Conservation (phyloP, 176 grass and related monocot species). For the Melocanna baccifera region DNA sequence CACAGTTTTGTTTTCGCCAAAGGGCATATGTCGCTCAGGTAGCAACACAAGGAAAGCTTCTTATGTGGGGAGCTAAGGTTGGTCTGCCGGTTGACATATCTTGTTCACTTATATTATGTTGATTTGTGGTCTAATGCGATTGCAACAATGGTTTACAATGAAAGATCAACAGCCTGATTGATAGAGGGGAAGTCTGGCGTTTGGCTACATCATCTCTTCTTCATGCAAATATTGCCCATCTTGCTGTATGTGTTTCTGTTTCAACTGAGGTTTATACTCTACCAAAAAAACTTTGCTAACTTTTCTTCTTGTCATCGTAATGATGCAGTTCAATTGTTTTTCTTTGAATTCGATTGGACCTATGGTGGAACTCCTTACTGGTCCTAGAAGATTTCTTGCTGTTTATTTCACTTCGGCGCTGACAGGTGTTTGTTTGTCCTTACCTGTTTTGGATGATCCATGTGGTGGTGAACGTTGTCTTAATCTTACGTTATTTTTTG, state of each 20-base stretch:
- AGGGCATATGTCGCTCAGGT: conserved; percentile 75
- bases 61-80: conserved; percentile 96
- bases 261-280: background rate
- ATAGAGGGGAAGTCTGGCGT: conserved; percentile 83
- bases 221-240: conserved; percentile 77
- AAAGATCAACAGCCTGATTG: conserved; percentile 89
- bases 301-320: background rate
- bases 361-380: conserved; percentile 66
- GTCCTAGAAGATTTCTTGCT: conserved; percentile 65
- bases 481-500: conserved; percentile 21
- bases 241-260: conserved; percentile 54
- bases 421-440: conserved; percentile 53
- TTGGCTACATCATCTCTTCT: conserved; percentile 81
- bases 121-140: conserved; percentile 2
- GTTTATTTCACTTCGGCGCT: conserved; percentile 80
- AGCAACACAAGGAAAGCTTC: conserved; percentile 66
- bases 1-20: conserved; percentile 14
- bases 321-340: conserved; percentile 83
- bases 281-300: background rate
- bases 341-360: conserved; percentile 94
- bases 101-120: conserved; percentile 5
- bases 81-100: conserved; percentile 29
- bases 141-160: background rate
- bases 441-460: background rate
- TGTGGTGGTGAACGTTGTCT: background rate